Evolutionary conservation across 495 filamentous ascomycete species (phyloP), one percentile per base, ranked within the genome.

Genomic region (Penicillium ochrochloron): DNA sequence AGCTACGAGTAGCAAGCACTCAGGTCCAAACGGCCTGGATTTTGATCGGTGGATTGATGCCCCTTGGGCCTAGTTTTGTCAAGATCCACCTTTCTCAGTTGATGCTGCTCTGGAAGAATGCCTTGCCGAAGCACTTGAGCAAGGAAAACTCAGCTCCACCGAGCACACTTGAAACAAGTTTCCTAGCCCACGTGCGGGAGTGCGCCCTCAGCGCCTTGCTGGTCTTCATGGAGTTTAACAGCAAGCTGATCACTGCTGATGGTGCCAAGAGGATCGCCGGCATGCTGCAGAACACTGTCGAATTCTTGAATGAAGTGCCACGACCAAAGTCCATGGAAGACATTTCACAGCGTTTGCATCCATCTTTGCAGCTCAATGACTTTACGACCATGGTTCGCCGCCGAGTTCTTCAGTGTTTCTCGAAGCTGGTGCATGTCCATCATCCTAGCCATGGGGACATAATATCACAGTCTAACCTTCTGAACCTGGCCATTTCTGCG

Each of bases 21-120:
- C 95, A 99, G 71, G 93, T 99, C 39, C 95, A 99, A 68, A 93
- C 98, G 6, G 94, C 95, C 21, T 99, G 95, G 95, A 96, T 96
- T 48, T 76, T 99, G 57, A 96, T 99, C 60, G 95, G 95, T 37
- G 95, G 95, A 0, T 78, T 99, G 27, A 98, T 98, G 96, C 91
- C 94, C 8, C 82, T 98, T 2, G 95, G 95, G 0, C 96, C 96
- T 6, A 97, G 96, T 73, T 99, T 99, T 73, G 94, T 98, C 76
- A 99, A 99, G 77, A 98, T 97, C 44, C 95, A 98, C 79, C 83
- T 99, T 21, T 94, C 94, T 3, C 95, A 98, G 74, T 80, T 99
- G 51, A 88, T 98, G 57, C 77, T 98, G n/a, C 83, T 99, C 14
- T 99, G 95, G 95, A 97, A 96, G 74, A 98, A 97, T 77, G 94